Base-by-base conservation (phyloP, 1,284 basidiomycete genomes). In the Phlebopus sp. region DNA sequence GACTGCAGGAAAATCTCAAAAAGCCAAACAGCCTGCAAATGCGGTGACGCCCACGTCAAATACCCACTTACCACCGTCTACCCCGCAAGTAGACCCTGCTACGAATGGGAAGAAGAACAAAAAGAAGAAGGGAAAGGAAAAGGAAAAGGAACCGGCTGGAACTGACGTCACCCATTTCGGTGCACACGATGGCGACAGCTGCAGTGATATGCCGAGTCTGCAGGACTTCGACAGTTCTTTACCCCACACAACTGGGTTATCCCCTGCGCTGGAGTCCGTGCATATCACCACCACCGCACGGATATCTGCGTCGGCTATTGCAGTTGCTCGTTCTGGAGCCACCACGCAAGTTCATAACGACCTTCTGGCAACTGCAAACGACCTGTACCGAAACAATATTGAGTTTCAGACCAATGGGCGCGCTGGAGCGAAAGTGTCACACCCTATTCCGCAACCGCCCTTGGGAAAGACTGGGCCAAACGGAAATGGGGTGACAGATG, bases 371-470 rank as follows among this genome's bases (percentile, higher is more conserved):
- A 78, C 77, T 37, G 77, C 76, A 36, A 72, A 76, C 55, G 78
- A 84, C 51, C 63, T 82, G 46, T 78, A 79, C 58, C 73, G 76
- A 59, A 74, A 73, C 57, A 76, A 74, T 53, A 75, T 81, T 60
- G 78, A 80, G n/a, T 46, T 63, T 18, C 60, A 56, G 49, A 64
- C 68, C 32, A 71, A 68, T 40, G 67, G 69, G 23, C 69, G 63
- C n/a, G 44, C 56, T 42, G 68, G 70, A 13, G 59, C 57, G 44
- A 64, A 42, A 31, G 36, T 41, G 10, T 40, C 45, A 5, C 55
- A 57, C 8, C 41, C 49, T 4, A 35, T 31, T 37, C 34, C 44
- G 25, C 57, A 64, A 6, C 19, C 43, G 25, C 51, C 57, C 1
- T 46, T 66, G 0, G 52, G 54, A 25, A 68, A 49, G 48, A 60